These are phyloP conservation scores for Lotmaria passim DNA, from an alignment of 208 protist species.

Conservation along the genomic window DNA sequence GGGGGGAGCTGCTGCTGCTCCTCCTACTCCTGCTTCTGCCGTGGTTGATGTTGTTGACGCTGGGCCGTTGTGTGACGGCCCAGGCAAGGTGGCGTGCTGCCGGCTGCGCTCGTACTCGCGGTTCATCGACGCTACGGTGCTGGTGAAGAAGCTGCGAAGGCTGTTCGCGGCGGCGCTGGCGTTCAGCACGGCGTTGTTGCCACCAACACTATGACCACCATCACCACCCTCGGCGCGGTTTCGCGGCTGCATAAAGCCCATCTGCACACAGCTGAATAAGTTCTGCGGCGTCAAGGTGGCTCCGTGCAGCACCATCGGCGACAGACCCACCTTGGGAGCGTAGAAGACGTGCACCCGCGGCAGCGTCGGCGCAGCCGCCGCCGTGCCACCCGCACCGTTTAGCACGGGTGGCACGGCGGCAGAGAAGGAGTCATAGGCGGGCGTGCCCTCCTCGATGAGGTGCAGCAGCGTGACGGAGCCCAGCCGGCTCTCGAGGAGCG, in stretches of 20 bases:
- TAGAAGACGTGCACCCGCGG: slow-evolving; percentile 66
- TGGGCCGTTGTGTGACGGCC: background rate
- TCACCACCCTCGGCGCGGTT: background rate
- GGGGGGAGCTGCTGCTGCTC: background rate
- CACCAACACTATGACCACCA: background rate
- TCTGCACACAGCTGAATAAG: slow-evolving; percentile 42
- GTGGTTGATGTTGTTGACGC: background rate
- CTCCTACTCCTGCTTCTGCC: background rate
- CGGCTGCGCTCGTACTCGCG: slow-evolving; percentile 27
- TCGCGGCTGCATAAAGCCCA: slow-evolving; percentile 13
- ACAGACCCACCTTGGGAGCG: slow-evolving; percentile 18
- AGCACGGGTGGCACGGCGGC: slow-evolving; percentile 36
- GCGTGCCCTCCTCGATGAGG: slow-evolving; percentile 54
- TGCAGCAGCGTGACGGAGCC: slow-evolving; percentile 43
- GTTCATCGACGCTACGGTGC: slow-evolving; percentile 36
- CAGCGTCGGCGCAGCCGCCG: slow-evolving; percentile 8
- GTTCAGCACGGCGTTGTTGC: background rate
- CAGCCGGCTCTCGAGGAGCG: slow-evolving; percentile 46
- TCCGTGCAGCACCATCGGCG: slow-evolving; percentile 41
- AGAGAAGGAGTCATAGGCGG: slow-evolving; percentile 50
- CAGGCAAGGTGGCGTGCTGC: background rate
- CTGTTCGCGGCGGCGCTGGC: slow-evolving; percentile 1
- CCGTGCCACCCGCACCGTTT: background rate
- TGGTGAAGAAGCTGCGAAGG: slow-evolving; percentile 24
- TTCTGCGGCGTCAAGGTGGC: slow-evolving; percentile 40